These are phyloP conservation scores for Colletotrichum lentis DNA, from an alignment of 2,329 filamentous ascomycete genomes.

Conservation along the genomic window DNA sequence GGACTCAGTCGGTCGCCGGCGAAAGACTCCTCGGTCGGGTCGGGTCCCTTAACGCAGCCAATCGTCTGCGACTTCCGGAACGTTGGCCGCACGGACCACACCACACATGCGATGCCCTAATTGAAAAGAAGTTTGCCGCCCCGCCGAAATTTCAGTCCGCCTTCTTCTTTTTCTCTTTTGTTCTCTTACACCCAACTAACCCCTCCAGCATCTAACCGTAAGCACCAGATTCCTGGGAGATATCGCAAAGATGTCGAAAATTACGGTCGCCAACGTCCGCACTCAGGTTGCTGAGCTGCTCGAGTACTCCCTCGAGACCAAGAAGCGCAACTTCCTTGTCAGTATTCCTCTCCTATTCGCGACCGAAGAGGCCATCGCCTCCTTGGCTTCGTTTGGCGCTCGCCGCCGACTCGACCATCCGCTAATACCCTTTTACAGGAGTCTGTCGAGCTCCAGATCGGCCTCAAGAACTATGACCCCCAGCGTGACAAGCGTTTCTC, in stretches of 20 bases:
- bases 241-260: conserved; percentile 56
- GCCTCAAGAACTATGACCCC: conserved; percentile 98
- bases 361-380: neutral
- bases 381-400: too few species aligned
- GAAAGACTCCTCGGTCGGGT: conserved; percentile 21
- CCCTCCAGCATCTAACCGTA: conserved; percentile 37
- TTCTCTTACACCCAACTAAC: conserved; percentile 22
- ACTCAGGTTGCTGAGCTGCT: conserved; percentile 92
- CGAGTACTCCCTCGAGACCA: conserved; percentile 92
- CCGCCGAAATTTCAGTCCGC: conserved; percentile 27
- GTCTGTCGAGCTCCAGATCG: conserved; percentile 91
- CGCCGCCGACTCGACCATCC: neutral
- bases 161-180: conserved; percentile 1
- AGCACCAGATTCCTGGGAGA: conserved; percentile 41
- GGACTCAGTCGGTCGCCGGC: conserved; percentile 9
- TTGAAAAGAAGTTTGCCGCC: conserved; percentile 26
- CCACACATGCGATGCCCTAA: conserved; percentile 35
- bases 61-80: conserved; percentile 28
- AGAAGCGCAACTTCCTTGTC: conserved; percentile 96
- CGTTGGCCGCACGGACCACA: conserved; percentile 28
- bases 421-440: conserved; percentile 47
- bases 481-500: conserved; percentile 99
- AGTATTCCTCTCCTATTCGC: neutral
- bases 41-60: conserved; percentile 8
- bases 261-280: conserved; percentile 93